A percentile compares a stretch with the other conserved stretches of the same genome.
Evolutionary conservation across 148 eudicot species (phyloP).

Genomic region (Cornus controversa): DNA sequence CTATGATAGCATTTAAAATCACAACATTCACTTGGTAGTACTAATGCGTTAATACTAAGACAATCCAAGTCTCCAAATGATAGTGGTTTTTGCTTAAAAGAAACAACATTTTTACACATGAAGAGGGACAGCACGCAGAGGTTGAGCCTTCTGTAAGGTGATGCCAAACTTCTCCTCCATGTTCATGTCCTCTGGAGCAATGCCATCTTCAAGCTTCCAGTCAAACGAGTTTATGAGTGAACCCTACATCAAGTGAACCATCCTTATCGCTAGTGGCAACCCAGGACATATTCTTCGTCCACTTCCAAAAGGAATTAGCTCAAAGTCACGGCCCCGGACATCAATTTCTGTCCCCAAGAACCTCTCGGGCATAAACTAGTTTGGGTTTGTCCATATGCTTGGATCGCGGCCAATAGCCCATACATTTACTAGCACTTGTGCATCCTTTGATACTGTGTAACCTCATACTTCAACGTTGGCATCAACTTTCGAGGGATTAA

Average conservation of each 20-base stretch:
- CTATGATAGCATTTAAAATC: too few species aligned
- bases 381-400: not conserved
- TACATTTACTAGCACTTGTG: not conserved
- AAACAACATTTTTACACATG: not conserved
- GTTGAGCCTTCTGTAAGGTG: not conserved
- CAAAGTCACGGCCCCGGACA: not conserved
- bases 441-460: not conserved
- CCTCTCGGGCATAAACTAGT: not conserved
- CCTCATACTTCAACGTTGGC: not conserved
- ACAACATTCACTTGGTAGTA: too few species aligned
- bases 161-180: not conserved
- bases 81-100: too few species aligned
- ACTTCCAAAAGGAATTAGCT: not conserved
- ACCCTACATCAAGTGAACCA: not conserved
- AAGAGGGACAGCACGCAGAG: not conserved
- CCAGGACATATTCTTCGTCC: not conserved
- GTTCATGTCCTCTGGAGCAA: not conserved
- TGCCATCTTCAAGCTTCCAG: not conserved
- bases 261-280: not conserved
- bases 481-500: not conserved
- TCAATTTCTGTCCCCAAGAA: not conserved
- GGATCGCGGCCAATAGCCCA: not conserved
- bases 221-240: not conserved
- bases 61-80: too few species aligned
- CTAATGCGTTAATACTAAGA: too few species aligned